A percentile compares a stretch with the other conserved stretches of the same genome.
Conservation (phyloP, 352 stramenopile species). For the Pythium apleroticum region DNA sequence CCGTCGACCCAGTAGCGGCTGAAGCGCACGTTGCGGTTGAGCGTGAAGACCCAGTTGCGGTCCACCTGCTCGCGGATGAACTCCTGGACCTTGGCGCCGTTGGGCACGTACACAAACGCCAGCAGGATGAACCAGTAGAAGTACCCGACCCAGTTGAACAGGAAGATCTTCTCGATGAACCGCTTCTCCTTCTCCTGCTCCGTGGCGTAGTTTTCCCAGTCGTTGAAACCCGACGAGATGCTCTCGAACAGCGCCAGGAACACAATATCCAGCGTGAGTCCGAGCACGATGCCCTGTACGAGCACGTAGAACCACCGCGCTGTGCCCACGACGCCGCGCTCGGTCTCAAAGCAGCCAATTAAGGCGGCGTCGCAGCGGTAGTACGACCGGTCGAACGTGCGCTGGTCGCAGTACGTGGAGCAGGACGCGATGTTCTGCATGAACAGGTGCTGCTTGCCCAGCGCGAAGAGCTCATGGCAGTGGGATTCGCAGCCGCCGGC, state of each 20-base stretch:
- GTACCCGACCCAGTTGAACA: constrained; percentile 76
- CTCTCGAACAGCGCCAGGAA: constrained; percentile 63
- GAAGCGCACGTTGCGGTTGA: constrained; percentile 42
- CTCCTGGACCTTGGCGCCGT: constrained; percentile 44
- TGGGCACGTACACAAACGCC: constrained; percentile 63
- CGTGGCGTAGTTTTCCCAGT: constrained; percentile 65
- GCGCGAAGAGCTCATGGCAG: constrained; percentile 48
- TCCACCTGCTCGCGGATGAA: constrained; percentile 47
- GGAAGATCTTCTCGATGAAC: constrained; percentile 60
- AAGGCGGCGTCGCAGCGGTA: constrained; percentile 53
- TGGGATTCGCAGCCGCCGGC: constrained; percentile 38
- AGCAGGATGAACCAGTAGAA: constrained; percentile 75
- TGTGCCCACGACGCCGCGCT: constrained; percentile 54
- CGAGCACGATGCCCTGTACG: constrained; percentile 57
- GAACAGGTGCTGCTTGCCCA: constrained; percentile 48
- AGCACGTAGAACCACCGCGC: constrained; percentile 69
- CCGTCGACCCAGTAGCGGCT: constrained; percentile 62
- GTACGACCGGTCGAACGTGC: constrained; percentile 44
- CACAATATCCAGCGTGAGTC: constrained; percentile 62
- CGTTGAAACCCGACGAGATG: constrained; percentile 52
- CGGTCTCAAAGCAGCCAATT: constrained; percentile 51
- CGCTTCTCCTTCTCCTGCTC: constrained; percentile 52
- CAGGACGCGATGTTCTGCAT: constrained; percentile 49
- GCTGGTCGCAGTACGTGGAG: constrained; percentile 41
- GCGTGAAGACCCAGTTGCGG: constrained; percentile 36